These are phyloP conservation scores for Penicillium cinerascens DNA, from an alignment of 495 filamentous ascomycete genomes.

Conservation along the genomic window DNA sequence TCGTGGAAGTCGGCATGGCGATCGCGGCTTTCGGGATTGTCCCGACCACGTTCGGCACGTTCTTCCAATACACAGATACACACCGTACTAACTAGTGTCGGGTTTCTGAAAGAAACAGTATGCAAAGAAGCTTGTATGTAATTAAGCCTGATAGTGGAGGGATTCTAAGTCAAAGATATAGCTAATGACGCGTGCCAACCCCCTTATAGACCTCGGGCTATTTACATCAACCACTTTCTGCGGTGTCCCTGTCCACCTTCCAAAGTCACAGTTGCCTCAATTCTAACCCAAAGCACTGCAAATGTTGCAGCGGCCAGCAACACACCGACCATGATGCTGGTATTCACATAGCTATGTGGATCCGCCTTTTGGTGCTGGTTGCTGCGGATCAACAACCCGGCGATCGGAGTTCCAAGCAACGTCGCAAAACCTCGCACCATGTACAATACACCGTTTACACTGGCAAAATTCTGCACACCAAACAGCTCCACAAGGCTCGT, in stretches of 20 bases:
- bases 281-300: constrained; percentile 29
- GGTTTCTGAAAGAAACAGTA: no score
- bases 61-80: no score
- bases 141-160: no score
- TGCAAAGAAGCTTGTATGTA: no score
- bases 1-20: no score
- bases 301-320: constrained; percentile 27
- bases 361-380: constrained; percentile 3
- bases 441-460: constrained; percentile 42
- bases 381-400: constrained; percentile 34
- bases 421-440: constrained; percentile 42
- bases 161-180: no score
- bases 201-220: not conserved
- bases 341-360: constrained; percentile 27
- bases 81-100: no score
- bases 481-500: constrained; percentile 40
- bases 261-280: constrained; percentile 25
- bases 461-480: constrained; percentile 38
- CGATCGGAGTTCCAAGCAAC: constrained; percentile 41
- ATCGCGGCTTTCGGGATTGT: no score
- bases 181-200: no score
- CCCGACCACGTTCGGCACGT: no score
- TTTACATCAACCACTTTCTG: constrained; percentile 21
- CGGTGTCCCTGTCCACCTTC: constrained; percentile 7
- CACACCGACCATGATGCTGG: constrained; percentile 27